Evolutionary conservation across 441 rosid genomes (phyloP), one percentile per base, ranked within the genome.

Genomic region (Adansonia rubrostipa): DNA sequence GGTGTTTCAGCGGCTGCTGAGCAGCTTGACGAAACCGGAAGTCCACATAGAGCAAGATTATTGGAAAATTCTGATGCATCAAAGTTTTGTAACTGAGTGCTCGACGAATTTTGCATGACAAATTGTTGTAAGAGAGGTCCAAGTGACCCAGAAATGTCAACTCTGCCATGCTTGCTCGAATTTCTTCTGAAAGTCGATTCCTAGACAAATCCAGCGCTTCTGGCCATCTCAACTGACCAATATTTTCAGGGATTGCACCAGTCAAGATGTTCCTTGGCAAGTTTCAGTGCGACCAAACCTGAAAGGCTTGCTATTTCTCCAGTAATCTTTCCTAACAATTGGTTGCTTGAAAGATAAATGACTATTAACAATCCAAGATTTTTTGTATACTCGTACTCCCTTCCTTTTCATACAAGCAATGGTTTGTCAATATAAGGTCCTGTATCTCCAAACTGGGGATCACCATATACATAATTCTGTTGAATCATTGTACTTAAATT

Each of bases 261-360:
- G 54, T 75, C 47, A 85, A 6, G 44, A 56, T 42, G 62, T 80
- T 82, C 57, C 0, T 48, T 11, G 81, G 80, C 20, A 85, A 56
- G 74, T 82, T 82, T 78, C 78, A 82, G 63, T 54, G 79, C 50
- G 1, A 62, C 58, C n/a, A 85, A 78, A 22, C 72, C 56, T 4
- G 5, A 6, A 10, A 80, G 75, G 10, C 5, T 1, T 0, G 56
- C 62, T 7, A 82, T 67, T 62, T 62, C 79, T 36, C 62, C 42
- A 1, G 77, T 72, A 6, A 75, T 48, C 51, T 57, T 45, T 7
- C 85, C 82, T 0, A 45, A n/a, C 1, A 80, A 60, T n/a, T 56
- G n/a, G 57, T 74, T 83, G 22, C 20, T 9, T n/a, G 84, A 80
- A n/a, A 82, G 81, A 78, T 76, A 79, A 17, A 84, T 50, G 58